Evolutionary conservation across 208 protist species (phyloP).

Genomic region (Leishmania turanica): DNA sequence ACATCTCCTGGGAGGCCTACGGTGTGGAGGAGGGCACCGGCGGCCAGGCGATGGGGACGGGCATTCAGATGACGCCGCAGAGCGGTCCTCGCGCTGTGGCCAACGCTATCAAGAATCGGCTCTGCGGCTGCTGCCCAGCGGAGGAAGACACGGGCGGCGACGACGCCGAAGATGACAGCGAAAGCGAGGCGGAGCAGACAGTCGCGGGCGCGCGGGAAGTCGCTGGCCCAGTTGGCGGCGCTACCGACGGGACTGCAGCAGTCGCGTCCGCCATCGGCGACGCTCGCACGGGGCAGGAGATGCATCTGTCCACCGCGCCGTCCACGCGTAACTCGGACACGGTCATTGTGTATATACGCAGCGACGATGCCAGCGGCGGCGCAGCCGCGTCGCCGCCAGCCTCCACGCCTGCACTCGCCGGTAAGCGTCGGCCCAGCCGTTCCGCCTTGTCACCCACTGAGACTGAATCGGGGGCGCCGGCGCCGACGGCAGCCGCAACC

Average conservation of each 20-base stretch:
- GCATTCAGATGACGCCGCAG: constrained; percentile 33
- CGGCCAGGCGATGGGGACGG: constrained; percentile 36
- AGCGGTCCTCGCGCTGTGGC: constrained; percentile 37
- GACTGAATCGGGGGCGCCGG: neutral
- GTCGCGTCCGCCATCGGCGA: constrained; percentile 7
- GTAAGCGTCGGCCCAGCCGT: neutral
- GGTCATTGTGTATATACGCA: constrained; percentile 18
- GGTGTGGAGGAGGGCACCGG: constrained; percentile 36
- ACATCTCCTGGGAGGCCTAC: constrained; percentile 85
- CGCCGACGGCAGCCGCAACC: neutral
- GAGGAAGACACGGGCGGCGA: constrained; percentile 20
- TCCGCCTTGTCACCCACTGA: neutral
- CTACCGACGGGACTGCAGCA: neutral
- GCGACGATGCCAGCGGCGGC: neutral
- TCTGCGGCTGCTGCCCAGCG: constrained; percentile 42
- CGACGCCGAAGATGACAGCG: constrained; percentile 16
- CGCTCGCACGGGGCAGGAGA: neutral
- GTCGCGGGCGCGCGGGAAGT: neutral
- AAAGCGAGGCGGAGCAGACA: neutral
- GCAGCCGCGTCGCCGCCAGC: neutral
- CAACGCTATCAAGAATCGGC: constrained; percentile 34
- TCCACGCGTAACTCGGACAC: neutral
- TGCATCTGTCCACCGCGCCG: neutral
- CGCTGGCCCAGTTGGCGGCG: neutral
- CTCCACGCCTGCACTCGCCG: neutral